Evolutionary conservation across 441 rosid species (phyloP).

Genomic region (Kokia cookei): DNA sequence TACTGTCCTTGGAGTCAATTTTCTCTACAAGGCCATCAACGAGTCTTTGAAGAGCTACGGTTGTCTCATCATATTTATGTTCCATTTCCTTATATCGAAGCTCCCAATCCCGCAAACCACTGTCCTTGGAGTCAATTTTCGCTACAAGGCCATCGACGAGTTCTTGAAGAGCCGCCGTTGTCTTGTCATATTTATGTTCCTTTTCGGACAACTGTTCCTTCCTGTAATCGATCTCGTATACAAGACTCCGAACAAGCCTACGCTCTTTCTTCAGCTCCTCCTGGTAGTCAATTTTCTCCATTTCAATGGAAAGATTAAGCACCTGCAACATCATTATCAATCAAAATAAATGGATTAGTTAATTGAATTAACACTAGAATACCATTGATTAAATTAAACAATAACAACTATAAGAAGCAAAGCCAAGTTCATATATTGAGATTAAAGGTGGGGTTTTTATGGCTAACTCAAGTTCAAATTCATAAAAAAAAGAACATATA

Average conservation of each 20-base stretch:
- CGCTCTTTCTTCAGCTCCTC: neutral
- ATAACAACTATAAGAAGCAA: neutral
- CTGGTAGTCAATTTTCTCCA: neutral
- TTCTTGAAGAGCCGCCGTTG: neutral
- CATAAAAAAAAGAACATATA: too few species aligned
- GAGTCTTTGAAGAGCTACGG: neutral
- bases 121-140: neutral
- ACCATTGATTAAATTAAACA: neutral
- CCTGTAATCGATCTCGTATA: conserved; percentile 14
- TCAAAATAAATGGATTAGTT: neutral
- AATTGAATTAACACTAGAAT: neutral
- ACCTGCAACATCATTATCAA: neutral
- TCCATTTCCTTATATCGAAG: too few species aligned
- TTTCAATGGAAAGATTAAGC: neutral
- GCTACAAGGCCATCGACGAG: conserved; percentile 6
- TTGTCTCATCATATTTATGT: too few species aligned
- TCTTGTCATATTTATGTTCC: conserved; percentile 7
- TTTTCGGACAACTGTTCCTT: conserved; percentile 10
- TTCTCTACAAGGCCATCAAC: conserved; percentile 3
- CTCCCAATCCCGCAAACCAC: neutral
- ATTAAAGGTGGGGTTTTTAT: neutral
- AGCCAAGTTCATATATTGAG: neutral
- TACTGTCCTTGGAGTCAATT: neutral
- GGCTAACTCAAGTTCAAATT: neutral
- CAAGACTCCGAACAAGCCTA: conserved; percentile 6